Evolutionary conservation across 2,329 filamentous ascomycete species (phyloP), one percentile per base, ranked within the genome.

Genomic region (Phyllosticta citrichinensis): DNA sequence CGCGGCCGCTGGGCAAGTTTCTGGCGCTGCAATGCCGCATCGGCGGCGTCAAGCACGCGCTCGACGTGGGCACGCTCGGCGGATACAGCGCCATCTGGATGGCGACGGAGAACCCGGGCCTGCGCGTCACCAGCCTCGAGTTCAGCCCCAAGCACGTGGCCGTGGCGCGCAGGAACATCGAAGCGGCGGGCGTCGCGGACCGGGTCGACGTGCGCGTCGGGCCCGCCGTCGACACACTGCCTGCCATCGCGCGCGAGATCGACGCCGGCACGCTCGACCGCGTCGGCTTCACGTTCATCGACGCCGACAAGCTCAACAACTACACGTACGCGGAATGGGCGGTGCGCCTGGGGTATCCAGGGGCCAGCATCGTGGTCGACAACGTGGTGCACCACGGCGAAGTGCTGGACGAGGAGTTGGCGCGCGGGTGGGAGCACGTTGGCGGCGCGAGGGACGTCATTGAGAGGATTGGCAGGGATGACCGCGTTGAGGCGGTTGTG

Each of bases 61-160:
- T 84, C 47, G 82, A 84, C 66, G 71, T 84, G 55, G 82, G 82
- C 27, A 83, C 80, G 0, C 68, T 84, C 27, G 81, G 81, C 12
- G 81, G 77, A 8, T 84, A 82, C 67, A 77, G 76, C 0, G 75
- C 78, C 12, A 80, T 83, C 60, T 83, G 79, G 74, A 73, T 84
- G 56, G 80, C 80, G 2, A 68, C 68, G 19, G 66, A 70, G 17
- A 69, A 68, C 14, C 71, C 73, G 0, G 66, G 69, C 20, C 64
- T 73, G 3, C 67, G 75, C 17, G 75, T 83, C 12, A 82, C 78
- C 0, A 81, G 74, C 55, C 73, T 84, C 55, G 81, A 84, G 65
- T 73, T 80, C 51, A 67, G 80, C 60, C 65, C 73, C 0, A 71
- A 78, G 24, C 74, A 79, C 58, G 76, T 75, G 0, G 69, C 75